Evolutionary conservation across 192 early-diverging fungal species (phyloP).

Genomic region (Chytriomyces hyalinus): DNA sequence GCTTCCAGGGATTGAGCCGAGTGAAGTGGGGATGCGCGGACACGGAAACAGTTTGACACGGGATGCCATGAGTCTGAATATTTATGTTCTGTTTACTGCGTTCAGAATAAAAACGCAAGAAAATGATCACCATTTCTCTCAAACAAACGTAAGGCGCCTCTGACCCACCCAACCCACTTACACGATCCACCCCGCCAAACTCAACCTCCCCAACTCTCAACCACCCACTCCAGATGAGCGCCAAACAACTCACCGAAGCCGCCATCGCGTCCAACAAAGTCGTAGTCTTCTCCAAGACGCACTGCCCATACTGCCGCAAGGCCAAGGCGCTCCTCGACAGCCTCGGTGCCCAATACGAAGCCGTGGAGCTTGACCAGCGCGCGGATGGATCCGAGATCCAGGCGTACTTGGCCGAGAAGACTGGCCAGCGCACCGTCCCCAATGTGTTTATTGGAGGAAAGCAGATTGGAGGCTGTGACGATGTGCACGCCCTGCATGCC

Average conservation of each 20-base stretch:
- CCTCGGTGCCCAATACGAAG: conserved; percentile 36
- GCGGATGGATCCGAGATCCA: conserved; percentile 54
- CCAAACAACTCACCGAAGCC: conserved; percentile 49
- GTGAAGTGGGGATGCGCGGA: conserved; percentile 14
- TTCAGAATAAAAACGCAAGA: too few species aligned
- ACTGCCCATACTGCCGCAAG: conserved; percentile 59
- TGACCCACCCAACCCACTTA: too few species aligned
- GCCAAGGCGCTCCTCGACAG: conserved; percentile 55
- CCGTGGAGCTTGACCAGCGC: conserved; percentile 47
- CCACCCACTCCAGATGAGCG: conserved; percentile 11
- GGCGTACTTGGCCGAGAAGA: conserved; percentile 48
- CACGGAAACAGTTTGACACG: background rate
- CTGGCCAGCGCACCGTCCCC: conserved; percentile 56
- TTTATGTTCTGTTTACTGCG: too few species aligned
- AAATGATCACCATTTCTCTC: too few species aligned
- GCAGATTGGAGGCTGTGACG: conserved; percentile 52
- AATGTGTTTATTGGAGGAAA: conserved; percentile 52
- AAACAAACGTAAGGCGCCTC: too few species aligned
- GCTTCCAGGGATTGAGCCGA: background rate
- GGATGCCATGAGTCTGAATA: too few species aligned
- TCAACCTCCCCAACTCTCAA: too few species aligned
- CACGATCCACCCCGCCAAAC: too few species aligned
- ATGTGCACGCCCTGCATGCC: conserved; percentile 38
- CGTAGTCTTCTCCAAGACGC: conserved; percentile 70
- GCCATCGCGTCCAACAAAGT: conserved; percentile 62